Evolutionary conservation across 495 filamentous ascomycete species (phyloP), one percentile per base, ranked within the genome.

Genomic region (Penicillium subrubescens): DNA sequence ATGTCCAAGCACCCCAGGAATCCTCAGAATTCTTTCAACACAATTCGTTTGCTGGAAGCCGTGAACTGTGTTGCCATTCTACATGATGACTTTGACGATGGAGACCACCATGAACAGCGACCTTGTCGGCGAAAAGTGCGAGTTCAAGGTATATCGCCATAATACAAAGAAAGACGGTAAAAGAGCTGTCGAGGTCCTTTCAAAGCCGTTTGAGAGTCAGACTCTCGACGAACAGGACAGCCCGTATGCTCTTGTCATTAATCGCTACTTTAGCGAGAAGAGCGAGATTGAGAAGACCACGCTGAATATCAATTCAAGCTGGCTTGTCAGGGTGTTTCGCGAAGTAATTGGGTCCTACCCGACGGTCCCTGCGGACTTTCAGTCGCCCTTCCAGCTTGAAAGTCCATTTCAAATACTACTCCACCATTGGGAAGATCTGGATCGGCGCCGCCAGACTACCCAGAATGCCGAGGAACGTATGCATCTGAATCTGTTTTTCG

Each of bases 91-190:
- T 8, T 12, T 17, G 37, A 41, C 5, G 11, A 48, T 48, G n/a
- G 43, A 8, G 19, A 48, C 43, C 19, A 23, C n/a, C 19, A 11
- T 12, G n/a, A 15, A 48, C 19, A 3, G 19, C 12, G 8, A 23
- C n/a, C 43, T 48, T 8, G 21, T 48, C 21, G 59, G 46, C n/a
- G 50, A 61, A 25, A 61, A 61, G 29, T 61, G 59, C 59, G 59
- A 61, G 15, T 54, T 61, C n/a, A 61, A 54, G 17, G 48, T 41
- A 41, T 61, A 61, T 12, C 46, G 59, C n/a, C 59, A 61, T 19
- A 29, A n/a, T 23, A 35, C 31, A 27, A 53, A 61, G 34, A 54
- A 61, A 35, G 48, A 61, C 1, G 59, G 59, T 2, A 29, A 41
- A 25, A n/a, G 21, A 17, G 19, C 31, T 19, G 48, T 61, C 25